These are phyloP conservation scores for Chionographis japonica DNA, from an alignment of 106 monocot genomes.

Conservation along the genomic window DNA sequence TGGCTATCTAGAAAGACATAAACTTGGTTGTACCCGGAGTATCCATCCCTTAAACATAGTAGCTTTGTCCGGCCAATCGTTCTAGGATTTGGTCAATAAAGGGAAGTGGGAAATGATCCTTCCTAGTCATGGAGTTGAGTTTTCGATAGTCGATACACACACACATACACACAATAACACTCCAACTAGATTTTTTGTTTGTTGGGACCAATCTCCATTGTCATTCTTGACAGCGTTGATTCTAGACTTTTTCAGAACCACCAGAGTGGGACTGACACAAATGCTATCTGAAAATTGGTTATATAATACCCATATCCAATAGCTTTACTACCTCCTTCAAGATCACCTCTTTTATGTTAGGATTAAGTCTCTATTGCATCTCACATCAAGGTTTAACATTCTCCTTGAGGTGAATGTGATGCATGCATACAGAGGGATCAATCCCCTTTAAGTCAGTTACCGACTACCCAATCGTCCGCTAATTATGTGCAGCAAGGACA, in stretches of 20 bases:
- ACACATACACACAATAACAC: too few relatives aligned
- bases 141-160: neutral
- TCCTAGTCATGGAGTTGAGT: neutral
- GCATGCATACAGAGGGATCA: neutral
- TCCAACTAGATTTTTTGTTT: neutral
- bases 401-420: neutral
- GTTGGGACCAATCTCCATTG: neutral
- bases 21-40: neutral
- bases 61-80: neutral
- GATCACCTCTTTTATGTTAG: neutral
- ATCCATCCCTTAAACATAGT: neutral
- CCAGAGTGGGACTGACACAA: neutral
- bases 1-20: neutral
- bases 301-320: neutral
- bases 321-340: neutral
- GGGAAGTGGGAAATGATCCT: neutral
- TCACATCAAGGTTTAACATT: neutral
- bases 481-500: neutral
- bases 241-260: neutral
- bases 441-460: neutral
- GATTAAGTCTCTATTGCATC: neutral
- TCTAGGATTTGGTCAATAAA: too few relatives aligned
- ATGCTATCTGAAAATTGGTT: neutral
- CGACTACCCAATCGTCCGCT: neutral
- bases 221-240: neutral